These are phyloP conservation scores for Calonectria pauciramosa DNA, from an alignment of 2,329 filamentous ascomycete species.

Conservation along the genomic window DNA sequence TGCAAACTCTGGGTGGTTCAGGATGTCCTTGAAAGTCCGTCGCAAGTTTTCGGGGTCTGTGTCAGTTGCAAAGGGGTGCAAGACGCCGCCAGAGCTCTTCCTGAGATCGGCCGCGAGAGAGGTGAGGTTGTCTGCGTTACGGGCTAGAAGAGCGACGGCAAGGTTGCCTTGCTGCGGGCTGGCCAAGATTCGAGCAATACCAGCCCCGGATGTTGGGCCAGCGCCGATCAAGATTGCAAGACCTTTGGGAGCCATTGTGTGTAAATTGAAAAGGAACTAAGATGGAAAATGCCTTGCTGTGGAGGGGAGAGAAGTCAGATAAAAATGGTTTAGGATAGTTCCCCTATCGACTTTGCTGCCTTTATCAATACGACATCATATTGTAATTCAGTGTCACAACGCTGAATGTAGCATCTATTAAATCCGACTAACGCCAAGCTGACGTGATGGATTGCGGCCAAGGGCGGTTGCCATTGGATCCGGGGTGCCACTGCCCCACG, in stretches of 20 bases:
- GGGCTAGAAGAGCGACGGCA: constrained; percentile 36
- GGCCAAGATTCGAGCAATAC: constrained; percentile 62
- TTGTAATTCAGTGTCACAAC: neutral
- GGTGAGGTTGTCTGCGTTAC: constrained; percentile 35
- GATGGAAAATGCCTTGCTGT: neutral
- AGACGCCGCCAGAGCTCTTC: constrained; percentile 56
- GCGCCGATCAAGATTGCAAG: constrained; percentile 66
- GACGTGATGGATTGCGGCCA: neutral
- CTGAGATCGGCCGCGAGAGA: constrained; percentile 56
- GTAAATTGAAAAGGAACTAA: neutral
- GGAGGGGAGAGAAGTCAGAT: neutral
- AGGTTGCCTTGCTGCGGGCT: constrained; percentile 30
- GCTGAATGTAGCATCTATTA: neutral
- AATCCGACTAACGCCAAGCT: neutral
- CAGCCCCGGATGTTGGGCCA: constrained; percentile 64
- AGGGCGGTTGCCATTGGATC: neutral
- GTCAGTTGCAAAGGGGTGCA: constrained; percentile 35
- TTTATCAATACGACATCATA: neutral
- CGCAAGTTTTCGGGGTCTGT: constrained; percentile 26
- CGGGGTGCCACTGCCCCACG: neutral
- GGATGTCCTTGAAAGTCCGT: constrained; percentile 53
- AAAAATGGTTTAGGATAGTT: neutral
- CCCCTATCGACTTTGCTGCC: neutral
- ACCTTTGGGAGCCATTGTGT: constrained; percentile 59
- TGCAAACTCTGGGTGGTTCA: constrained; percentile 60